Evolutionary conservation across 169 alveolate genomes (phyloP).

Genomic region (Cryptosporidium sp.): DNA sequence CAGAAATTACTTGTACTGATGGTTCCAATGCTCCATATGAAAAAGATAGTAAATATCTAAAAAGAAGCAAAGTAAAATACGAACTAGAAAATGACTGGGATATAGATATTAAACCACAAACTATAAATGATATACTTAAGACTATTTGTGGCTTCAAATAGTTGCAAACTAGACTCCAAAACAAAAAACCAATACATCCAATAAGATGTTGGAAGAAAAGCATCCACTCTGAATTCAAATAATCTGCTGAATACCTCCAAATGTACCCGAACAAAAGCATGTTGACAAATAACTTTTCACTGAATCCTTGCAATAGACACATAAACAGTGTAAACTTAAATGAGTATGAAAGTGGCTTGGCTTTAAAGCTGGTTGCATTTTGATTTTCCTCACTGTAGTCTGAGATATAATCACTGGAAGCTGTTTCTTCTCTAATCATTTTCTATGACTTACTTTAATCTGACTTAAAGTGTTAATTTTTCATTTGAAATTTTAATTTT

Average conservation of each 20-base stretch:
- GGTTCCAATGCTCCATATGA: constrained; percentile 52
- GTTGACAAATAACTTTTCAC: constrained; percentile 19
- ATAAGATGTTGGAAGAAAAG: constrained; percentile 38
- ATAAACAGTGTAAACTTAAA: constrained; percentile 26
- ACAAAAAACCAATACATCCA: constrained; percentile 41
- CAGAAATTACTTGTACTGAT: constrained; percentile 21
- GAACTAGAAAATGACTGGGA: constrained; percentile 20
- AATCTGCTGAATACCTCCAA: not conserved
- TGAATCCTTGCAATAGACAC: constrained; percentile 56
- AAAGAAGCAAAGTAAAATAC: not conserved
- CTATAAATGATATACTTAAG: constrained; percentile 24
- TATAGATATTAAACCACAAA: constrained; percentile 47
- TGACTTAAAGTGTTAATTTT: not conserved
- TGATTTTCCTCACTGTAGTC: constrained; percentile 16
- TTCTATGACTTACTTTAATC: not conserved
- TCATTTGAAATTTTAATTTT: no score
- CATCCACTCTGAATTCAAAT: not conserved
- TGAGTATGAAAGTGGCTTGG: not conserved
- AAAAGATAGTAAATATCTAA: constrained; percentile 18
- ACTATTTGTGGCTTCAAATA: constrained; percentile 18
- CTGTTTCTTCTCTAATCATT: constrained; percentile 26
- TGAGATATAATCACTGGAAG: constrained; percentile 20
- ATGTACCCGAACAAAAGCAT: constrained; percentile 23
- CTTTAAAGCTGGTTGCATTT: not conserved
- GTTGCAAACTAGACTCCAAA: constrained; percentile 56